These are phyloP conservation scores for Leptographium flavum DNA, from an alignment of 2,329 filamentous ascomycete genomes.

Conservation along the genomic window DNA sequence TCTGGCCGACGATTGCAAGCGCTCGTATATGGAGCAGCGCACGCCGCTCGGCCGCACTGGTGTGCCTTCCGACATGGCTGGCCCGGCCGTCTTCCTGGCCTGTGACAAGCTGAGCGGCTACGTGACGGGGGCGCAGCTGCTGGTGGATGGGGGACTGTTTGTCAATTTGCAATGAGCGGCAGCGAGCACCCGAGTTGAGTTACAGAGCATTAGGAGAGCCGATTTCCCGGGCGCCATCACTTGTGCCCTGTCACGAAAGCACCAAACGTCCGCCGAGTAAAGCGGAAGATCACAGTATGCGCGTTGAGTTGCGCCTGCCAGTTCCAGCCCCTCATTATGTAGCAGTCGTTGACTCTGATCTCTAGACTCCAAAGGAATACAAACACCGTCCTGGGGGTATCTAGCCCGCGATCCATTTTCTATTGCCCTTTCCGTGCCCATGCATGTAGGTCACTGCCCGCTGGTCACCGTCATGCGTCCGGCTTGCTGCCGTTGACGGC, in stretches of 20 bases:
- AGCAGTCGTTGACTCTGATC: no score
- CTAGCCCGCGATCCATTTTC: background rate
- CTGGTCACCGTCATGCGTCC: background rate
- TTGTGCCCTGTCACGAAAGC: no score
- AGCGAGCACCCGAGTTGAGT: no score
- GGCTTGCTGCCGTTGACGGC: background rate
- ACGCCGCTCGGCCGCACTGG: conserved; percentile 52
- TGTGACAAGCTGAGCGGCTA: conserved; percentile 50
- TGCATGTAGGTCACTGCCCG: background rate
- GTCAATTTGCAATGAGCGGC: conserved; percentile 45
- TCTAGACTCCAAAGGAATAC: background rate
- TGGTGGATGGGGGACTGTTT: conserved; percentile 62
- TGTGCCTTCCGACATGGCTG: conserved; percentile 47
- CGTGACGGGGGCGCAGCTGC: conserved; percentile 53
- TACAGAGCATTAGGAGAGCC: no score
- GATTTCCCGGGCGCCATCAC: no score
- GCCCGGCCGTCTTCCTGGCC: conserved; percentile 58
- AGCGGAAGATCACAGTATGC: background rate
- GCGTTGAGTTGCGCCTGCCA: no score
- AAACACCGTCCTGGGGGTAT: background rate
- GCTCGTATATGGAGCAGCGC: conserved; percentile 49
- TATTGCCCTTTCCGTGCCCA: background rate
- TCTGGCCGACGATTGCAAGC: conserved; percentile 48
- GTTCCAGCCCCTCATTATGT: no score
- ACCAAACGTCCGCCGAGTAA: background rate